Conservation (phyloP, 73 alveolate species). For the Tetrahymena elliotti region DNA sequence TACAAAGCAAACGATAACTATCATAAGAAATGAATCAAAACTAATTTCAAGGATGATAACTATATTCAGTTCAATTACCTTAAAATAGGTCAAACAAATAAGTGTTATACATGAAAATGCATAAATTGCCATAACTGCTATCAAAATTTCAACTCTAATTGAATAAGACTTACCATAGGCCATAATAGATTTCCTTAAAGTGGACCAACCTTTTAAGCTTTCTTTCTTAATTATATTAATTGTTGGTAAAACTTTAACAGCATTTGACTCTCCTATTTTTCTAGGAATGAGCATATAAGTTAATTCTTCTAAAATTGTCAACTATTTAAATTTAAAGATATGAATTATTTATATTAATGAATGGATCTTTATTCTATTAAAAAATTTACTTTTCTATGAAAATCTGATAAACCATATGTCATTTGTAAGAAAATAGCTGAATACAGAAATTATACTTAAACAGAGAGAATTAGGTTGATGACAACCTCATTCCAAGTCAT, state of each 20-base stretch:
- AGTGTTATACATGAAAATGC: background rate
- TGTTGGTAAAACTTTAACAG: background rate
- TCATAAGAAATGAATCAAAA: background rate
- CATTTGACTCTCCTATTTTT: background rate
- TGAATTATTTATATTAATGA: background rate
- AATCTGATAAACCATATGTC: background rate
- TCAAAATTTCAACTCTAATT: background rate
- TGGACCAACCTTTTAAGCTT: background rate
- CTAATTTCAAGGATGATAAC: background rate
- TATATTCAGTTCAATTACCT: background rate
- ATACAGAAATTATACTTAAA: background rate
- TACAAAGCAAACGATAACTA: background rate
- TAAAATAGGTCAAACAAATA: background rate
- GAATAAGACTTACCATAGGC: background rate
- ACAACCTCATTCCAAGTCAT: background rate
- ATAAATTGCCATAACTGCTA: background rate
- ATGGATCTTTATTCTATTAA: background rate
- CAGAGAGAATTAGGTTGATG: background rate
- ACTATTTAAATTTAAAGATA: background rate
- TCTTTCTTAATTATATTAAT: background rate
- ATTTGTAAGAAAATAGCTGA: background rate
- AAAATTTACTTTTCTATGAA: background rate
- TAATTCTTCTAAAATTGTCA: background rate
- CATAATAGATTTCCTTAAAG: background rate
- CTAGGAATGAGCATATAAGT: background rate